Evolutionary conservation across 148 eudicot genomes (phyloP), one percentile per base, ranked within the genome.

Genomic region (Camellia granthamiana): DNA sequence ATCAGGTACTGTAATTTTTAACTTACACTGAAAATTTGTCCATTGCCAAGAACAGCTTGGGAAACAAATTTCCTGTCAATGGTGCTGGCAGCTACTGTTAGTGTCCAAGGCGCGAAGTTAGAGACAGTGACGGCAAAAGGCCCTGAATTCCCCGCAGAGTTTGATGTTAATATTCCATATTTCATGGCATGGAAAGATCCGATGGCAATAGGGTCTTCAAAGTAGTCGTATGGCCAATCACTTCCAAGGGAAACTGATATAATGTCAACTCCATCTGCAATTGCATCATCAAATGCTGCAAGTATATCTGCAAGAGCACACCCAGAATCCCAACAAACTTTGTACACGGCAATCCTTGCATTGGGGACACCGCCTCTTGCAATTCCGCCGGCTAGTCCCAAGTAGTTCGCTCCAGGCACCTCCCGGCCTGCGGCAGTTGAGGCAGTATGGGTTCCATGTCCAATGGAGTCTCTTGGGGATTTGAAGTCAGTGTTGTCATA

Each of bases 101-200:
- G 61, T 54, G 61, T 21, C 76, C 76, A 72, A 3, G 76, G 76
- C 14, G 76, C 76, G 21, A 72, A 72, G 76, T 72, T 72, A n/a
- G 61, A 52, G 1, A 72, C 76, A 1, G 76, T 19, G 0, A 23
- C 76, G 2, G 76, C 44, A 13, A 0, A 10, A 10, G 76, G 76
- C 7, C 76, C 76, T 0, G 76, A 72, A 23, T 72, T 72, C 54
- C 76, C 76, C 5, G 76, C 76, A 54, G 76, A 72, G n/a, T 72
- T 72, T 16, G 76, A 72, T n/a, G 76, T 72, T 12, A 72, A 16
- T 51, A 72, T 72, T 52, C 76, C 76, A 13, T 72, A 52, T 19
- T 30, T 72, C 76, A 72, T 72, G 60, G 76, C 76, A 21, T 78
- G 81, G 81, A 78, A 78, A 43, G 81, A 68, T 41, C 81, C 81